Conservation (phyloP, 805 yeast genomes). For the Yarrowia alimentaria region DNA sequence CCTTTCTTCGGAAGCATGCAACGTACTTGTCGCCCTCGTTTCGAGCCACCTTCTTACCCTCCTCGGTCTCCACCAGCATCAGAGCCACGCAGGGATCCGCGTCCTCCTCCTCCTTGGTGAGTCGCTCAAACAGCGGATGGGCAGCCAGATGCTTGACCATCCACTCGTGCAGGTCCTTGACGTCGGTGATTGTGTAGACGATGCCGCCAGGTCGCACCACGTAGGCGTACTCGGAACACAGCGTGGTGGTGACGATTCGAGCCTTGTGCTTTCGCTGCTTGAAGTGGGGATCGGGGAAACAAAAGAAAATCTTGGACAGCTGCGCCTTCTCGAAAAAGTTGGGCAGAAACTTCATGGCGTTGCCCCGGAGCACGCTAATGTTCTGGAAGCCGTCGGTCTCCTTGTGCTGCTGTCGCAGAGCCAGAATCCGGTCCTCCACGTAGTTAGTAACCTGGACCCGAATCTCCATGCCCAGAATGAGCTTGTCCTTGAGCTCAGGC, state of each 20-base stretch:
- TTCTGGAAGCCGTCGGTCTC: slow-evolving; percentile 60
- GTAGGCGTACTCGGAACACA: slow-evolving; percentile 88
- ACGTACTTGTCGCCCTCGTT: slow-evolving; percentile 83
- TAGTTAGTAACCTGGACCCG: slow-evolving; percentile 96
- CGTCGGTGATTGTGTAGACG: slow-evolving; percentile 93
- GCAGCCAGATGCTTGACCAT: slow-evolving; percentile 89
- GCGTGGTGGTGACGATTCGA: slow-evolving; percentile 85
- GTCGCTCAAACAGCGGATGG: slow-evolving; percentile 87
- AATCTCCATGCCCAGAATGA: slow-evolving; percentile 94
- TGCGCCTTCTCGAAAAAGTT: slow-evolving; percentile 85
- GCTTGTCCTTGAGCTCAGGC: slow-evolving; percentile 66
- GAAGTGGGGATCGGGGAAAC: slow-evolving; percentile 99
- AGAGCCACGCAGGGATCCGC: slow-evolving; percentile 77
- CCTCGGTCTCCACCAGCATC: slow-evolving; percentile 94
- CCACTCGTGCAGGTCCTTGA: slow-evolving; percentile 89
- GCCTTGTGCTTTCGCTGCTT: slow-evolving; percentile 97
- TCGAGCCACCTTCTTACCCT: slow-evolving; percentile 93
- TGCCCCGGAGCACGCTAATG: slow-evolving; percentile 86
- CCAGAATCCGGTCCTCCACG: slow-evolving; percentile 92
- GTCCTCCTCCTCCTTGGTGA: slow-evolving; percentile 73
- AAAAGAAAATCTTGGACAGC: slow-evolving; percentile 87
- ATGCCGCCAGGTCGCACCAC: slow-evolving; percentile 84
- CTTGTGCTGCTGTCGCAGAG: slow-evolving; percentile 63
- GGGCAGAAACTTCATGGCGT: slow-evolving; percentile 96
- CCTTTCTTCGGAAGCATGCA: slow-evolving; percentile 77